These are phyloP conservation scores for Crithidia mellificae DNA, from an alignment of 208 protist genomes.

Conservation along the genomic window DNA sequence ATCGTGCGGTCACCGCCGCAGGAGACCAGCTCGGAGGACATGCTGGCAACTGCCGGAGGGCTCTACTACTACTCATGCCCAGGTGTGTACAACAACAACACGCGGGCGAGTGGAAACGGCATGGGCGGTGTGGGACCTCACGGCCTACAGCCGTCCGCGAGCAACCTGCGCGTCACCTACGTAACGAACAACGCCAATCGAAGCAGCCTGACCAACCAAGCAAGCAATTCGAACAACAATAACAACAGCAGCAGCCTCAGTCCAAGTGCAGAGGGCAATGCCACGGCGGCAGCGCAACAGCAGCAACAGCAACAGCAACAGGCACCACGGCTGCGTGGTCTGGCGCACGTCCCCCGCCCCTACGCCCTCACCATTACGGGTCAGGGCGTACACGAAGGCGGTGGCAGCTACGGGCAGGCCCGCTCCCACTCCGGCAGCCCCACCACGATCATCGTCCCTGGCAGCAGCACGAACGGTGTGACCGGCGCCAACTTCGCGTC, in stretches of 20 bases:
- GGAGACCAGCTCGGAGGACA: slow-evolving; percentile 13
- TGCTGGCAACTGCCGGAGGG: not conserved
- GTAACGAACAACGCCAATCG: slow-evolving; percentile 18
- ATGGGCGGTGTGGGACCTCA: not conserved
- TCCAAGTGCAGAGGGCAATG: slow-evolving; percentile 7
- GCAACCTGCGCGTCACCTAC: slow-evolving; percentile 28
- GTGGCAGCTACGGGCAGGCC: not conserved
- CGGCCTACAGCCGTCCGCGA: slow-evolving; percentile 10
- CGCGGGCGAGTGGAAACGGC: not conserved
- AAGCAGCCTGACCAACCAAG: too few species aligned
- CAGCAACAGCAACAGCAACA: slow-evolving; percentile 16
- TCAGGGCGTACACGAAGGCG: slow-evolving; percentile 4
- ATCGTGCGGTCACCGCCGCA: slow-evolving; percentile 21
- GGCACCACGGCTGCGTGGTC: not conserved
- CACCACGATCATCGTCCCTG: slow-evolving; percentile 2
- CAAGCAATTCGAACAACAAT: not conserved
- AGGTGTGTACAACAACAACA: not conserved
- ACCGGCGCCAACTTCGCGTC: slow-evolving; percentile 2
- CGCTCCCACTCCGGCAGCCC: slow-evolving; percentile 15
- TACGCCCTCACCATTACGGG: slow-evolving; percentile 10
- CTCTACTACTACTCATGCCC: slow-evolving; percentile 18
- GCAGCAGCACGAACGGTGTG: slow-evolving; percentile 9
- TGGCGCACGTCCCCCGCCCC: slow-evolving; percentile 29
- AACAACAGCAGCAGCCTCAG: not conserved
- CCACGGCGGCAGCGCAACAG: too few species aligned